A percentile compares a stretch with the other conserved stretches of the same genome.
phyloP scores from a whole-genome alignment of 2,329 filamentous ascomycete genomes.

The Chaetothyriales sp. region DNA sequence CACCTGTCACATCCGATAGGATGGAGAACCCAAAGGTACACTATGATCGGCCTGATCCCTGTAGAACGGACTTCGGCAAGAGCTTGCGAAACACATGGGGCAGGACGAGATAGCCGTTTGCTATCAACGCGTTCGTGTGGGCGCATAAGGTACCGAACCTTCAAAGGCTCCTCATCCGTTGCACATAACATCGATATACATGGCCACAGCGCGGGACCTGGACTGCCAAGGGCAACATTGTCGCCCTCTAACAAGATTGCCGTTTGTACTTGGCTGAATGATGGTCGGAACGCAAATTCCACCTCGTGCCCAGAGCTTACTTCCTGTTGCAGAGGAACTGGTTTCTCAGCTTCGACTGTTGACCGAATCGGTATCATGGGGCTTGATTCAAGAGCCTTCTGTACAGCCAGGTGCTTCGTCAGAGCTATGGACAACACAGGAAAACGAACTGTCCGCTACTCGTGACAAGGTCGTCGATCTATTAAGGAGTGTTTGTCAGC shows the following conservation, averaged over 20 bases:
- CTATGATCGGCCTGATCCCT: no score
- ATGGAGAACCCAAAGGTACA: not conserved
- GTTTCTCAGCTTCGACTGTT: not conserved
- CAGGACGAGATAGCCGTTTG: no score
- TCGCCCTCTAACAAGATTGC: not conserved
- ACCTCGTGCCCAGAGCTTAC: not conserved
- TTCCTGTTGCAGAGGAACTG: not conserved
- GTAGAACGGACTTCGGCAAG: no score
- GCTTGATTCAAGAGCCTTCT: slow-evolving; percentile 7
- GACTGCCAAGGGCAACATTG: not conserved
- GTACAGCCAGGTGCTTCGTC: slow-evolving; percentile 1
- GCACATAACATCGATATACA: not conserved
- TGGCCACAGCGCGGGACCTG: not conserved
- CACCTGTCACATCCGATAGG: not conserved
- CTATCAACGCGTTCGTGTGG: not conserved
- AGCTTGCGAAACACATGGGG: no score
- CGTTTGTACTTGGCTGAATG: not conserved
- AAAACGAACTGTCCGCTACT: not conserved
- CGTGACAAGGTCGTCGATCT: slow-evolving; percentile 3
- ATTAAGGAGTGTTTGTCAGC: slow-evolving; percentile 3
- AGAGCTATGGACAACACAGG: slow-evolving; percentile 4
- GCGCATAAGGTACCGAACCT: not conserved
- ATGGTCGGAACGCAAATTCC: not conserved
- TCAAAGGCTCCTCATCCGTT: not conserved
- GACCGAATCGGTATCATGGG: not conserved